Conservation (phyloP, 2,329 filamentous ascomycete species). For the Epichloe coenophiala region DNA sequence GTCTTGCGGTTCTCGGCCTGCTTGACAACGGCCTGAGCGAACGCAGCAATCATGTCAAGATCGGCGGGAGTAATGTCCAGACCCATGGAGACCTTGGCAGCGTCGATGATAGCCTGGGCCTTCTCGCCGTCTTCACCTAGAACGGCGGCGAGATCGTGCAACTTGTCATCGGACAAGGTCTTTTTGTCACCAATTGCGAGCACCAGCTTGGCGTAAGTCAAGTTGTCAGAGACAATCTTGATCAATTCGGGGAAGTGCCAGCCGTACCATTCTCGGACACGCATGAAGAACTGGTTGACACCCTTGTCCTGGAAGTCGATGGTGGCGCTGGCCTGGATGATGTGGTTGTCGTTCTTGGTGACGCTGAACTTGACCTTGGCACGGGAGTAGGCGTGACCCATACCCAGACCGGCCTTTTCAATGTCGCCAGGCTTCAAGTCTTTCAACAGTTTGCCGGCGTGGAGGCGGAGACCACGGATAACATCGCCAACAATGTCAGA, state of each 20-base stretch:
- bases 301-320: constrained; percentile 95
- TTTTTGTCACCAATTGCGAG: constrained; percentile 87
- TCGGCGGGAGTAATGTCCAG: constrained; percentile 77
- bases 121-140: constrained; percentile 85
- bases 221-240: constrained; percentile 88
- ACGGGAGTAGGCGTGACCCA: constrained; percentile 93
- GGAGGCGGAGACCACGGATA: constrained; percentile 77
- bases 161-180: constrained; percentile 61
- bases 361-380: constrained; percentile 99
- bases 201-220: constrained; percentile 78
- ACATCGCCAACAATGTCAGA: constrained; percentile 85
- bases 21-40: constrained; percentile 73
- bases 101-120: constrained; percentile 82
- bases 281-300: constrained; percentile 94
- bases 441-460: constrained; percentile 82
- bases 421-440: constrained; percentile 84
- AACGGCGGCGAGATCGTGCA: constrained; percentile 80
- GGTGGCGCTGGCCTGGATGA: constrained; percentile 87
- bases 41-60: constrained; percentile 77
- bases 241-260: constrained; percentile 97
- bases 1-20: constrained; percentile 77
- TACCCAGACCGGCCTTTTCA: constrained; percentile 81
- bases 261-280: constrained; percentile 92
- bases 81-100: constrained; percentile 92
- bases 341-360: constrained; percentile 98